These are phyloP conservation scores for Rhynchosporium graminicola DNA, from an alignment of 2,329 filamentous ascomycete species.

Conservation along the genomic window DNA sequence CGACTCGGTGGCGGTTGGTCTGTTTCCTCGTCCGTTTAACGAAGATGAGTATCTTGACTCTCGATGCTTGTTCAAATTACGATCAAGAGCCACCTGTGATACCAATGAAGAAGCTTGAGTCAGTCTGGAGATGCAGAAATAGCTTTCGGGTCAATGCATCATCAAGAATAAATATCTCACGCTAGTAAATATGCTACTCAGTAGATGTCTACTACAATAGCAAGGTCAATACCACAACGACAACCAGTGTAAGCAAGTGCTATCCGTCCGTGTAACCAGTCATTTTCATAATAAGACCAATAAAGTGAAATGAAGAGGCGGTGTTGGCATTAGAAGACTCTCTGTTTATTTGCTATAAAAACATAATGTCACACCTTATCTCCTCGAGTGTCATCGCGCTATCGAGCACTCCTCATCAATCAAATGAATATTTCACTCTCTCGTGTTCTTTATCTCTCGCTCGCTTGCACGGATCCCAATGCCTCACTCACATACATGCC, in stretches of 20 bases:
- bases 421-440: neutral
- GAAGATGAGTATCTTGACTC: slow-evolving; percentile 1
- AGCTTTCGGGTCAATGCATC: neutral
- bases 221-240: neutral
- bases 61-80: slow-evolving; percentile 15
- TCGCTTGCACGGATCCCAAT: slow-evolving; percentile 13
- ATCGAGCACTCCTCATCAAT: slow-evolving; percentile 12
- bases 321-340: slow-evolving; percentile 11
- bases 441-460: neutral
- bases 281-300: neutral
- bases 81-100: neutral
- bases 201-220: neutral
- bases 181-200: neutral
- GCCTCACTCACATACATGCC: slow-evolving; percentile 22
- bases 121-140: slow-evolving; percentile 6
- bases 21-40: neutral
- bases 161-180: neutral
- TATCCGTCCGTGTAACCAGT: too few species aligned
- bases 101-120: slow-evolving; percentile 3
- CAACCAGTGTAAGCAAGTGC: too few species aligned
- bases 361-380: slow-evolving; percentile 32
- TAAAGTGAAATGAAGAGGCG: neutral
- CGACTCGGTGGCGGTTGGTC: slow-evolving; percentile 14
- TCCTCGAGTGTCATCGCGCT: slow-evolving; percentile 19
- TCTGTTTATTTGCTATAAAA: slow-evolving; percentile 28